Evolutionary conservation across 169 alveolate species (phyloP).

Genomic region (Plasmodium inui): DNA sequence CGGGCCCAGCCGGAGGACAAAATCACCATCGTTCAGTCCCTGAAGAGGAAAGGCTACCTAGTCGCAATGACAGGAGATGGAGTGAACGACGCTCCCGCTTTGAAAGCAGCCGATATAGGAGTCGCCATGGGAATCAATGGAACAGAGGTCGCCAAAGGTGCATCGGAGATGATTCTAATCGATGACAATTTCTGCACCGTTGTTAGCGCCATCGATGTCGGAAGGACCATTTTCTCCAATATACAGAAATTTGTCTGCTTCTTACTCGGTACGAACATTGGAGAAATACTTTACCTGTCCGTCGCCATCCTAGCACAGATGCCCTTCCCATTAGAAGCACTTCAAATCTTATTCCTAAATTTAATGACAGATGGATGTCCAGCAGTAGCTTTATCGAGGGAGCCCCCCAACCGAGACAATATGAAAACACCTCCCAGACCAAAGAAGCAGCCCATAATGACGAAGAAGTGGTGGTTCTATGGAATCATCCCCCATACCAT

Average conservation of each 20-base stretch:
- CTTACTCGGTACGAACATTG: conserved; percentile 93
- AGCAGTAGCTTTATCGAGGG: conserved; percentile 94
- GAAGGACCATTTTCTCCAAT: conserved; percentile 95
- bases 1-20: conserved; percentile 92
- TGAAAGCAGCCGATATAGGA: conserved; percentile 98
- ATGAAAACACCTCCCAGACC: conserved; percentile 92
- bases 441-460: conserved; percentile 91
- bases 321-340: conserved; percentile 93
- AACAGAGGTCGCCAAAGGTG: conserved; percentile 99
- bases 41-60: conserved; percentile 91
- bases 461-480: conserved; percentile 92
- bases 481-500: conserved; percentile 93
- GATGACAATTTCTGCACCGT: conserved; percentile 99
- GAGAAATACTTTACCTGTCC: conserved; percentile 91
- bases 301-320: conserved; percentile 87
- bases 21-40: conserved; percentile 91
- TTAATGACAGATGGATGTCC: conserved; percentile 94
- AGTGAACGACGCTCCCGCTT: conserved; percentile 99
- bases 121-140: conserved; percentile 99
- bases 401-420: conserved; percentile 92
- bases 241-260: conserved; percentile 95
- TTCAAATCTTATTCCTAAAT: conserved; percentile 91
- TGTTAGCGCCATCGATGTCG: conserved; percentile 99
- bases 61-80: conserved; percentile 99
- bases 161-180: conserved; percentile 99